These are phyloP conservation scores for Neurospora terricola DNA, from an alignment of 495 filamentous ascomycete genomes.

Conservation along the genomic window DNA sequence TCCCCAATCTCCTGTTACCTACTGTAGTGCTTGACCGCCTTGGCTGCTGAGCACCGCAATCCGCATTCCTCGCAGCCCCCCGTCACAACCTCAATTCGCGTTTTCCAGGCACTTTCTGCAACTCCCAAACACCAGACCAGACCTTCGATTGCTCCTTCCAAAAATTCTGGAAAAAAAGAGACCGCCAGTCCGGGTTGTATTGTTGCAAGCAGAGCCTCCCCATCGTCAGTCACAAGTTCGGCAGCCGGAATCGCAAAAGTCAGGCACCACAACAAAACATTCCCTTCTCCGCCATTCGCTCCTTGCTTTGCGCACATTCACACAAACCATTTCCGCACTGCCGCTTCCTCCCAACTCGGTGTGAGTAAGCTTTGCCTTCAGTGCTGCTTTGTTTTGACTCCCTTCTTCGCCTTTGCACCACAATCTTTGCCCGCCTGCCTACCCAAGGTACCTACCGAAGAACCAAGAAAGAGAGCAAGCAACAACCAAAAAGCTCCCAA, in stretches of 20 bases:
- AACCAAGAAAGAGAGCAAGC: neutral
- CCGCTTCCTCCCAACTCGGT: neutral
- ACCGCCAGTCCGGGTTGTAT: neutral
- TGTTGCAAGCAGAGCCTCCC: neutral
- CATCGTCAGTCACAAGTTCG: neutral
- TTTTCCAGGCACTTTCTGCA: neutral
- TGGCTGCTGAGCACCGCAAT: neutral
- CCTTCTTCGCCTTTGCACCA: neutral
- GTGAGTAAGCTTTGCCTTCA: neutral
- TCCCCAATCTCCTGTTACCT: neutral
- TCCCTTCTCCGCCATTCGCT: neutral
- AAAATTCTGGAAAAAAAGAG: neutral
- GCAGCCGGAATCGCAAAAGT: neutral
- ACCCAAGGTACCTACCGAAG: neutral
- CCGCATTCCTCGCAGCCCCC: neutral
- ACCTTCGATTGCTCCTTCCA: neutral
- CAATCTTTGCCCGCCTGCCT: neutral
- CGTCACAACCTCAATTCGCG: neutral
- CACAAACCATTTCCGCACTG: neutral
- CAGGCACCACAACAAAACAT: neutral
- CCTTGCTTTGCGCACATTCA: neutral
- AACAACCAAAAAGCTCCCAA: neutral
- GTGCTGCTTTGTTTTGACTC: neutral
- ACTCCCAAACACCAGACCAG: neutral
- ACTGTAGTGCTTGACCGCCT: neutral